phyloP scores from a whole-genome alignment of 2,329 filamentous ascomycete genomes.

The Lachnellula suecica region DNA sequence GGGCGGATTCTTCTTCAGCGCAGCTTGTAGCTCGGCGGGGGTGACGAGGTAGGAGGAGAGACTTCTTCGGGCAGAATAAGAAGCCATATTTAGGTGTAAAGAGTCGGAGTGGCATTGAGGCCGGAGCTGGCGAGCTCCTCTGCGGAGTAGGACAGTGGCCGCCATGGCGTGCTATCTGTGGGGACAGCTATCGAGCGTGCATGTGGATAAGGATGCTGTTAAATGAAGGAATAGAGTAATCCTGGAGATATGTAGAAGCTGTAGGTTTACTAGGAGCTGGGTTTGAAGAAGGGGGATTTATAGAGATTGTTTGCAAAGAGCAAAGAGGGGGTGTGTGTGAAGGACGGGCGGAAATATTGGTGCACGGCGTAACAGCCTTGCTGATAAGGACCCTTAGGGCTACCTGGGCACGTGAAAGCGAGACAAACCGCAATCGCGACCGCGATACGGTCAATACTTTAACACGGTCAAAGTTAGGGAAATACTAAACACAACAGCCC shows the following conservation, averaged over 20 bases:
- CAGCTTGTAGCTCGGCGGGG: constrained; percentile 77
- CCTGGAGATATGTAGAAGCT: constrained; percentile 10
- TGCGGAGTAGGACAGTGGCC: constrained; percentile 23
- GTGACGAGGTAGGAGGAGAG: constrained; percentile 86
- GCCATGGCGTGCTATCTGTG: constrained; percentile 27
- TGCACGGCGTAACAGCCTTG: not conserved
- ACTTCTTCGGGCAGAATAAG: constrained; percentile 37
- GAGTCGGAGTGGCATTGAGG: constrained; percentile 11
- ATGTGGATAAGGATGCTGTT: constrained; percentile 13
- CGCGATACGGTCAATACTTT: too few species aligned
- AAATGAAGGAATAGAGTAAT: not conserved
- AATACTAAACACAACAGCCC: not conserved
- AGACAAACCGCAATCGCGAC: not conserved
- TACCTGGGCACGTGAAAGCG: not conserved
- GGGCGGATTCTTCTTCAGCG: constrained; percentile 78
- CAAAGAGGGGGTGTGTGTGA: not conserved
- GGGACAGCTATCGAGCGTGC: constrained; percentile 19
- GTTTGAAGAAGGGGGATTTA: too few species aligned
- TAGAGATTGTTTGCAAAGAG: constrained; percentile 1
- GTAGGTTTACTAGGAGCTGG: not conserved
- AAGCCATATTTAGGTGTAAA: constrained; percentile 33
- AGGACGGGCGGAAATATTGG: too few species aligned
- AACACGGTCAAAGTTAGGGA: too few species aligned
- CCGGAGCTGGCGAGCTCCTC: constrained; percentile 17
- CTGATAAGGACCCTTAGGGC: not conserved